Percentiles rank a stretch among this genome's conserved stretches.
Conservation (phyloP, 176 grass and related monocot species). For the Olyra latifolia region DNA sequence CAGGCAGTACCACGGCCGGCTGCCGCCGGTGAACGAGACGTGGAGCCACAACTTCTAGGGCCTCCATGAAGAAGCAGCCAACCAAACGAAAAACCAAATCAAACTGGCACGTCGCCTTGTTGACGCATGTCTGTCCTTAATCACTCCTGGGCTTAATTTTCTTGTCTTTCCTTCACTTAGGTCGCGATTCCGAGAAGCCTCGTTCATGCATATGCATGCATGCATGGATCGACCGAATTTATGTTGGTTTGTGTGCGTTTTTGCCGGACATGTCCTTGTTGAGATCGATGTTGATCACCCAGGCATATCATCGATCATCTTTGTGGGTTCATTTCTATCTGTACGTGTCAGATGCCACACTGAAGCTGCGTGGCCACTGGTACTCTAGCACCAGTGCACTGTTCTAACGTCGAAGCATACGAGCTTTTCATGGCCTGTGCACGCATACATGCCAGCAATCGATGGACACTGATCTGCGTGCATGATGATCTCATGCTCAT, state of each 20-base stretch:
- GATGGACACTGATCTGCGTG: background rate
- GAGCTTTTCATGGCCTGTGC: background rate
- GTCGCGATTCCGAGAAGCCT: background rate
- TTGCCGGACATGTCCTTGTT: background rate
- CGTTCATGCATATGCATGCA: background rate
- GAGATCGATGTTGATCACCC: background rate
- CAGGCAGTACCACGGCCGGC: constrained; percentile 39
- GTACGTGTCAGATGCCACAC: background rate
- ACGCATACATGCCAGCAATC: background rate
- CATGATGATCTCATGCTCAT: background rate
- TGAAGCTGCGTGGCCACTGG: background rate
- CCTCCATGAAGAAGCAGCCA: background rate
- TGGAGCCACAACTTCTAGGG: constrained; percentile 52
- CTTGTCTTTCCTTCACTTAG: background rate
- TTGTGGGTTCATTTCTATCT: no score
- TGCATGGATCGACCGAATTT: background rate
- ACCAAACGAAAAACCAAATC: background rate
- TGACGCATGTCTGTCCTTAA: background rate
- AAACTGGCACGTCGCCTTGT: background rate
- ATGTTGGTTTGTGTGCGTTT: background rate
- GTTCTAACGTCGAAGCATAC: background rate
- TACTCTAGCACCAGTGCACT: background rate
- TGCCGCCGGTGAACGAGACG: constrained; percentile 48
- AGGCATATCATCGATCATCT: background rate
- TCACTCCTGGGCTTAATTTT: background rate